Conservation (phyloP, 1,284 basidiomycete species). For the Microbotryum violaceum region DNA sequence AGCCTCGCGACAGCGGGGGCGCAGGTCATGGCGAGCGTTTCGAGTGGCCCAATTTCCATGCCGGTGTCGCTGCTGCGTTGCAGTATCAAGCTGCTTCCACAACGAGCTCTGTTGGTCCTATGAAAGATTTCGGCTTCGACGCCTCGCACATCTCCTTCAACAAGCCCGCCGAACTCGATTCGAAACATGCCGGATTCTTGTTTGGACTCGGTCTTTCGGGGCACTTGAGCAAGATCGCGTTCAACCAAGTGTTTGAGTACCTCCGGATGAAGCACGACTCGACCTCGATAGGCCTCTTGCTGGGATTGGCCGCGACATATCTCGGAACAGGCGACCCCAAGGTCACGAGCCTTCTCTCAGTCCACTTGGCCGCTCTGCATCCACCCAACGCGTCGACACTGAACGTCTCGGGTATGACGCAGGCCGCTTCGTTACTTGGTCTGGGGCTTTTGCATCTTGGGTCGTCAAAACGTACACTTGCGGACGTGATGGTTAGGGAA, state of each 20-base stretch:
- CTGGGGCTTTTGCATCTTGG: constrained; percentile 86
- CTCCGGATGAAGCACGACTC: constrained; percentile 90
- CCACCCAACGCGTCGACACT: constrained; percentile 79
- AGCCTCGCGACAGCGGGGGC: constrained; percentile 18
- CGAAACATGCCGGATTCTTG: constrained; percentile 90
- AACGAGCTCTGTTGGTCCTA: constrained; percentile 51
- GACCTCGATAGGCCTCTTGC: constrained; percentile 83
- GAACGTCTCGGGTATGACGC: constrained; percentile 80
- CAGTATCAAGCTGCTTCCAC: constrained; percentile 11
- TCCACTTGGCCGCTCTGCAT: constrained; percentile 85
- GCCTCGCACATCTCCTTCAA: constrained; percentile 93
- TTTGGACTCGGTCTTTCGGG: constrained; percentile 86
- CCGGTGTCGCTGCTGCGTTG: constrained; percentile 86
- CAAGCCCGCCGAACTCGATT: constrained; percentile 71
- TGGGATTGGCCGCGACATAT: constrained; percentile 85
- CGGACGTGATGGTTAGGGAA: constrained; percentile 79
- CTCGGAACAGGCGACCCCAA: constrained; percentile 79
- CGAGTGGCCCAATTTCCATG: constrained; percentile 95
- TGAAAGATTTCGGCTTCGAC: constrained; percentile 55
- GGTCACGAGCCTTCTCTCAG: constrained; percentile 81
- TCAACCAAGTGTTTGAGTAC: constrained; percentile 75
- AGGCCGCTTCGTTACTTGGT: constrained; percentile 79
- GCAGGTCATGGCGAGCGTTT: constrained; percentile 60
- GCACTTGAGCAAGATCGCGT: constrained; percentile 76
- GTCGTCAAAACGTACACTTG: constrained; percentile 79